Evolutionary conservation across 1,139 yeast species (phyloP), one percentile per base, ranked within the genome.

Genomic region (Ashbya aceris): DNA sequence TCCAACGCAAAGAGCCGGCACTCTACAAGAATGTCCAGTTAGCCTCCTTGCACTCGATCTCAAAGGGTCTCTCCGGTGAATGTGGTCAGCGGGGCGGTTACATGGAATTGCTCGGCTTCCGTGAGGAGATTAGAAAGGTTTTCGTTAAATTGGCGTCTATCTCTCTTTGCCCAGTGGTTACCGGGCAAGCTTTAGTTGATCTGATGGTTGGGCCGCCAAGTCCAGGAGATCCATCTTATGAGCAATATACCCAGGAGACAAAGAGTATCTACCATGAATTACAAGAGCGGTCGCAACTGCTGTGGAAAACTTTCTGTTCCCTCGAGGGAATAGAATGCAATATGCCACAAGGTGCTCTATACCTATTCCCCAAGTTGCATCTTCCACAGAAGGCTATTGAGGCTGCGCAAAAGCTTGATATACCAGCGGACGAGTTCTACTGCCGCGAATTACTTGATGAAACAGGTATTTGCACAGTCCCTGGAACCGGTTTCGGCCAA

Each of bases 41-140:
- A 48, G 97, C 94, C 2, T 89, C 97, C 1, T 70, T 91, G 51
- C 97, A 91, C 63, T 87, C 97, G 11, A 87, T 95, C 32, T 89
- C 97, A 13, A 91, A 91, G 67, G 98, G 98, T 61, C 85, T 87
- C 56, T 76, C 87, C 53, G 99, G 98, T 46, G 98, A 91, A 67
- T 91, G 98, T 71, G 98, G 98, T 45, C 98, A 91, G 68, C 80
- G 98, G 66, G 98, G 97, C 56, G 98, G 99, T 4, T 93, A 89
- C 70, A 84, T 91, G 94, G 98, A 91, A 65, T 68, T 89, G 10
- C 75, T 80, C 11, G 96, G 96, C 1, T 84, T 91, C 64, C 68
- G 74, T 23, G 70, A 70, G 4, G 89, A 82, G 39, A 81, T 89
- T 12, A 69, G 71, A 53, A 83, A 77, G 33, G 72, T 83, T 42